These are phyloP conservation scores for Hypoxylon rubiginosum DNA, from an alignment of 2,329 filamentous ascomycete species.

Conservation along the genomic window DNA sequence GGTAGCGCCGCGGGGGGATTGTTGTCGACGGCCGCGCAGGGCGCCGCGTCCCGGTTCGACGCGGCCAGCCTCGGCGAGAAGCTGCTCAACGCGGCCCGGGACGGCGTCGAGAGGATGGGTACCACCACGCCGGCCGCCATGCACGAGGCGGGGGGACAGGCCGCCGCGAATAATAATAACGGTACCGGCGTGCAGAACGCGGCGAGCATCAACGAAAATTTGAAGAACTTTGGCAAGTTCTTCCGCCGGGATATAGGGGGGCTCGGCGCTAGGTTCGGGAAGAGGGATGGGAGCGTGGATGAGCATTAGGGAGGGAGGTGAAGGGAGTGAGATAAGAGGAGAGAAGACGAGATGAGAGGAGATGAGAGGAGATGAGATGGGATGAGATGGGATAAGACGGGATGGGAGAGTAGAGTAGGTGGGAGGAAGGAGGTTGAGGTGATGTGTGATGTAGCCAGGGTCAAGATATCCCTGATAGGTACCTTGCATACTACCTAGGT, in stretches of 20 bases:
- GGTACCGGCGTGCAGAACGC: slow-evolving; percentile 58
- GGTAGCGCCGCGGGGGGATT: too few relatives aligned
- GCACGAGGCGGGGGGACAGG: slow-evolving; percentile 52
- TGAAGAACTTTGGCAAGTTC: slow-evolving; percentile 97
- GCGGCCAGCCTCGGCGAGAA: slow-evolving; percentile 86
- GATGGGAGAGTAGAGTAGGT: too few relatives aligned
- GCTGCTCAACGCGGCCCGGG: slow-evolving; percentile 86
- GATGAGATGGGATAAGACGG: too few relatives aligned
- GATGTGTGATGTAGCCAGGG: background rate
- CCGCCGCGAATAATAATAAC: slow-evolving; percentile 8
- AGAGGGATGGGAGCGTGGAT: slow-evolving; percentile 62
- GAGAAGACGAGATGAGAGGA: too few relatives aligned
- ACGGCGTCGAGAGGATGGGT: slow-evolving; percentile 85
- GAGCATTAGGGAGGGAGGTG: slow-evolving; percentile 23
- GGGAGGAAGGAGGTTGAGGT: background rate
- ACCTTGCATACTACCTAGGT: background rate
- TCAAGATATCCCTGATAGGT: background rate
- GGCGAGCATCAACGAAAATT: slow-evolving; percentile 88
- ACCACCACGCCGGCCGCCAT: slow-evolving; percentile 64
- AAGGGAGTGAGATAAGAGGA: background rate
- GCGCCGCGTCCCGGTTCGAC: slow-evolving; percentile 73
- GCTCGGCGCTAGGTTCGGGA: slow-evolving; percentile 80
- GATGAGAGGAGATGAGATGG: too few relatives aligned
- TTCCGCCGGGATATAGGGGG: slow-evolving; percentile 89
- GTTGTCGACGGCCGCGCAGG: slow-evolving; percentile 51